Evolutionary conservation across 2,329 filamentous ascomycete species (phyloP), one percentile per base, ranked within the genome.

Genomic region (Xylariaceae sp.): DNA sequence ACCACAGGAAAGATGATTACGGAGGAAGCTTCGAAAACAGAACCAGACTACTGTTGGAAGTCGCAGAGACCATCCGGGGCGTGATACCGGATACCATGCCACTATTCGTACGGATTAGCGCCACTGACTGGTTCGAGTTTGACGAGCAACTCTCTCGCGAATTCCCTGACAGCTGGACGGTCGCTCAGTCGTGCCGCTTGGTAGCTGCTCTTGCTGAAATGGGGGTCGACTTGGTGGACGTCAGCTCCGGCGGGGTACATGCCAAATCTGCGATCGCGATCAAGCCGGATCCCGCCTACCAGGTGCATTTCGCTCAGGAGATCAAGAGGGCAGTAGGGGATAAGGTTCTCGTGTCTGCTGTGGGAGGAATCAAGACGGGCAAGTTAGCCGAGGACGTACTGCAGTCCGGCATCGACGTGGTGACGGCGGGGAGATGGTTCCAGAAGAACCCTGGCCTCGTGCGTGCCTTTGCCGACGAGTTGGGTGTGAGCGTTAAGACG

Each of bases 11-110:
- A 0, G 82, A 85, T 54, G 53, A 70, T 40, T 86, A 85, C 51
- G 82, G 82, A 14, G 82, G 82, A 2, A 74, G 67, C 31, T 83
- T 83, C 47, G 81, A 85, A 64, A 89, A 90, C 62, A 75, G 86
- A 27, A 74, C 69, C 0, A 74, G 85, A 0, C 61, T 92, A 5
- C 71, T 75, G 0, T 61, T 88, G 2, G 86, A 92, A 57, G 60
- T 85, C 5, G 74, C 81, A 2, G 75, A 85, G 11, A 61, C 76
- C 6, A 71, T 76, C 0, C 71, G 87, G 5, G 66, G 68, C 1
- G 71, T 68, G 3, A 79, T 86, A 3, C 81, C 81, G 0, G 63
- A 75, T 13, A 59, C 65, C 8, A 82, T 83, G 73, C 83, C 83
- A 0, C 65, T 86, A 0, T 78, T 85, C 56, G 61, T 85, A n/a